Percentiles rank a stretch among this genome's conserved stretches.
These are phyloP conservation scores for Pestalotiopsis sp. DNA, from an alignment of 2,329 filamentous ascomycete genomes.

Conservation along the genomic window DNA sequence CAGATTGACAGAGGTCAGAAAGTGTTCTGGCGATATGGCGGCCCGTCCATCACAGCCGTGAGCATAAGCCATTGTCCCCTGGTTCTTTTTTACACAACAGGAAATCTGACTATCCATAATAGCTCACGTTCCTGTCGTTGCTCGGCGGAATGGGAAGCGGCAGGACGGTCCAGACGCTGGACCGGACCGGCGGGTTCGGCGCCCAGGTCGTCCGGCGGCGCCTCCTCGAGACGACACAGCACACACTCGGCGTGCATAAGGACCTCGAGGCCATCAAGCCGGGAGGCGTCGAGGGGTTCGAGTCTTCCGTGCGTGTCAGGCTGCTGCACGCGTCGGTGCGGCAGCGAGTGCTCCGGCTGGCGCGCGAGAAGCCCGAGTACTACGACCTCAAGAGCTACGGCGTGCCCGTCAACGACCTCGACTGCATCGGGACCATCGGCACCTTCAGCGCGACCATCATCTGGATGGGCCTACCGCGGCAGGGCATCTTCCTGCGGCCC, in stretches of 20 bases:
- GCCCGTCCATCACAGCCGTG: conserved; percentile 63
- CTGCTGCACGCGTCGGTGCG: conserved; percentile 71
- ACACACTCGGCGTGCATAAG: conserved; percentile 71
- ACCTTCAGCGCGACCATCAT: conserved; percentile 71
- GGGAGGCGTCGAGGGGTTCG: conserved; percentile 63
- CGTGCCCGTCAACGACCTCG: conserved; percentile 75
- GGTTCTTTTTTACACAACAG: conserved; percentile 20
- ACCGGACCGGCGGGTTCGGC: conserved; percentile 74
- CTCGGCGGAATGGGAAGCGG: conserved; percentile 74
- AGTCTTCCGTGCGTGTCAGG: conserved; percentile 67
- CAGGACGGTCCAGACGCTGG: conserved; percentile 73
- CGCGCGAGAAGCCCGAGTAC: conserved; percentile 58
- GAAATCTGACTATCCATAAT: not conserved
- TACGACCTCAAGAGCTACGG: conserved; percentile 62
- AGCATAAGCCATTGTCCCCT: conserved; percentile 17
- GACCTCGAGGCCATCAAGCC: conserved; percentile 68
- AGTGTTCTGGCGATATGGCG: conserved; percentile 77
- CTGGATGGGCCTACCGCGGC: conserved; percentile 67
- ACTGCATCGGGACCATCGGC: conserved; percentile 71
- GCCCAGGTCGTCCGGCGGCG: conserved; percentile 67
- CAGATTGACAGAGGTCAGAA: conserved; percentile 76
- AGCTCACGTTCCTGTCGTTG: conserved; percentile 62
- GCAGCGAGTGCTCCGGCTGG: conserved; percentile 63
- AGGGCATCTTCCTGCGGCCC: conserved; percentile 67
- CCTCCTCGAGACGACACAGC: conserved; percentile 71